Percentiles rank a stretch among this genome's conserved stretches.
These are phyloP conservation scores for Ceratocystiopsis brevicomis DNA, from an alignment of 2,329 filamentous ascomycete genomes.

Conservation along the genomic window DNA sequence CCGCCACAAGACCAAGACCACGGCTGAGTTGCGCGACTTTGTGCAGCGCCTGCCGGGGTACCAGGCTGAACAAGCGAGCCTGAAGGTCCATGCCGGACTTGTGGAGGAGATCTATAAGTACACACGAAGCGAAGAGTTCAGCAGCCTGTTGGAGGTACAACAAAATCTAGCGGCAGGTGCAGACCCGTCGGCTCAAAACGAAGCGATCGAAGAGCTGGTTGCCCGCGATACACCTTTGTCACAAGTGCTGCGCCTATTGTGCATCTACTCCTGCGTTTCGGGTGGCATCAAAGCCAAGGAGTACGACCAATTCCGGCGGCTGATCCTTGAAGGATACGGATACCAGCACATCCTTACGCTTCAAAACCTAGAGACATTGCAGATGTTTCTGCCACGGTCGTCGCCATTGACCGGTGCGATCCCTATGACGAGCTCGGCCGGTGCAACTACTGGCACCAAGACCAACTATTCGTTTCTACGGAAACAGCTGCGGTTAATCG, in stretches of 20 bases:
- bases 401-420: conserved; percentile 68
- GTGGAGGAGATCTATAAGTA: conserved; percentile 92
- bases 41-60: conserved; percentile 85
- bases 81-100: conserved; percentile 81
- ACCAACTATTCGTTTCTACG: conserved; percentile 84
- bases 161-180: conserved; percentile 85
- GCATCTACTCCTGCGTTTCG: conserved; percentile 76
- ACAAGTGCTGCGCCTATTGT: conserved; percentile 70
- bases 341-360: conserved; percentile 89
- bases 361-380: conserved; percentile 71
- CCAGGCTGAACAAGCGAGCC: conserved; percentile 78
- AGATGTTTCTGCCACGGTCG: conserved; percentile 60
- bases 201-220: conserved; percentile 87
- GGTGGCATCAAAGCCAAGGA: conserved; percentile 80
- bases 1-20: conserved; percentile 70
- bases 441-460: conserved; percentile 36
- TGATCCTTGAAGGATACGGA: conserved; percentile 82
- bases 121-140: conserved; percentile 78
- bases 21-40: conserved; percentile 81
- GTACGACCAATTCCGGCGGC: conserved; percentile 70
- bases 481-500: conserved; percentile 70
- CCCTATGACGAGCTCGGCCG: conserved; percentile 44
- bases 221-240: conserved; percentile 63
- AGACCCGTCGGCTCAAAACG: conserved; percentile 75
- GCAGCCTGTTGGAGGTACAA: conserved; percentile 75